Conservation (phyloP, 2,329 filamentous ascomycete species). For the Colletotrichum tabaci region DNA sequence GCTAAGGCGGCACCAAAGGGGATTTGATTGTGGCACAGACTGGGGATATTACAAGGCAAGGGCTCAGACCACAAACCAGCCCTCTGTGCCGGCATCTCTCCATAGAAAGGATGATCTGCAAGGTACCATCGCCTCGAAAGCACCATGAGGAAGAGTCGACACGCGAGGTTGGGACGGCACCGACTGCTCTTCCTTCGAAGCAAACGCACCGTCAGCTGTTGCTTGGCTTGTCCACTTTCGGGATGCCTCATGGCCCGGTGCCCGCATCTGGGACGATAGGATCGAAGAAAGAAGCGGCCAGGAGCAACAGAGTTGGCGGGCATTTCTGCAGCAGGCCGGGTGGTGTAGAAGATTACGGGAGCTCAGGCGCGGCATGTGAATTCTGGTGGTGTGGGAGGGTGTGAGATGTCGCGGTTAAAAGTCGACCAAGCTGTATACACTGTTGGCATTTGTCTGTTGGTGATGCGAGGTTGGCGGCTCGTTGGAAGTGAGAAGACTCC, state of each 20-base stretch:
- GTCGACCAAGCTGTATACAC: constrained; percentile 3
- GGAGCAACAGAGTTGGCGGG: constrained; percentile 29
- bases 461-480: constrained; percentile 25
- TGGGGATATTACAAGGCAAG: constrained; percentile 9
- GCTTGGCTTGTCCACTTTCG: constrained; percentile 7
- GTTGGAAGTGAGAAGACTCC: constrained; percentile 23
- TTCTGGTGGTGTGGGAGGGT: constrained; percentile 17
- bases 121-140: constrained; percentile 29
- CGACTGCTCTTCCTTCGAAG: constrained; percentile 2
- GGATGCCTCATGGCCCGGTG: constrained; percentile 11
- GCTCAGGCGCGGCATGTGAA: constrained; percentile 11
- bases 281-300: constrained; percentile 20
- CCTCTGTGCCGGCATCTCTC: constrained; percentile 30
- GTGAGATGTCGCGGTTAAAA: constrained; percentile 27
- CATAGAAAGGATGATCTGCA: constrained; percentile 35
- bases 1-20: constrained; percentile 18
- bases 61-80: constrained; percentile 22
- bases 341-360: constrained; percentile 23
- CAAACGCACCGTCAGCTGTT: constrained; percentile 5
- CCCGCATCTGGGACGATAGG: constrained; percentile 24
- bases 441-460: constrained; percentile 22
- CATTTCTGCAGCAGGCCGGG: constrained; percentile 27
- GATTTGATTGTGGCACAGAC: constrained; percentile 28
- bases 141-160: constrained; percentile 29
- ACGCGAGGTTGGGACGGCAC: constrained; percentile 22